Conservation (phyloP, 768 basidiomycete genomes). For the Phanerochaete sordida region DNA sequence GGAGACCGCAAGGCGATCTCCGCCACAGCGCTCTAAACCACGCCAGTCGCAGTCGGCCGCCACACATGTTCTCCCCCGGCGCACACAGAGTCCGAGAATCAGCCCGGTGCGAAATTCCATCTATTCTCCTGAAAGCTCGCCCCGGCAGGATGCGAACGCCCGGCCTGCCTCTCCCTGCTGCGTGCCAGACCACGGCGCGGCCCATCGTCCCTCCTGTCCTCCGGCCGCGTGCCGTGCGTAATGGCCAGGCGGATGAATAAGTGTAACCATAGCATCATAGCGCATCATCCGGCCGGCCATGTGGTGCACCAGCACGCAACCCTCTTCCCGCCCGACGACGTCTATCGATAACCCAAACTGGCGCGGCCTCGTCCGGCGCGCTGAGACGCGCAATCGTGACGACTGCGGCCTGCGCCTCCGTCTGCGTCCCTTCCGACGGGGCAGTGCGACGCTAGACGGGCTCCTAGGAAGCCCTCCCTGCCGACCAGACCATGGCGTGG, state of each 20-base stretch:
- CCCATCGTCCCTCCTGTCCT: no score
- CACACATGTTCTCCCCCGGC: background rate
- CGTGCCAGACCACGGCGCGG: no score
- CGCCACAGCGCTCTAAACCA: background rate
- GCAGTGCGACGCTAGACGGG: no score
- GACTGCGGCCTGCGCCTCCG: background rate
- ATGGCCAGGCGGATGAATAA: no score
- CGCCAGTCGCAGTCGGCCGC: background rate
- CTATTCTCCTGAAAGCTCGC: background rate
- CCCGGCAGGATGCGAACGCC: background rate
- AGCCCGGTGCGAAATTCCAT: background rate
- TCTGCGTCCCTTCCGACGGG: no score
- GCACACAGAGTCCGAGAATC: background rate
- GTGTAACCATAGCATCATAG: conserved; percentile 5
- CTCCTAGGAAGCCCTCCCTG: background rate
- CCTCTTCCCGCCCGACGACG: background rate
- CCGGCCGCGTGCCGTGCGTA: no score
- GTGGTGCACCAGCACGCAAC: conserved; percentile 6
- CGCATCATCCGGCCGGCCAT: conserved; percentile 1
- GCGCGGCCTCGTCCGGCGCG: background rate
- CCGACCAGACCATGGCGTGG: no score
- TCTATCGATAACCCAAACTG: background rate
- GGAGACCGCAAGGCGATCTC: background rate
- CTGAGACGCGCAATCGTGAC: background rate
- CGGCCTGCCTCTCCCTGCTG: background rate